A percentile compares a stretch with the other conserved stretches of the same genome.
Conservation (phyloP, 2,329 filamentous ascomycete genomes). For the Hymenoscyphus fructigenus region DNA sequence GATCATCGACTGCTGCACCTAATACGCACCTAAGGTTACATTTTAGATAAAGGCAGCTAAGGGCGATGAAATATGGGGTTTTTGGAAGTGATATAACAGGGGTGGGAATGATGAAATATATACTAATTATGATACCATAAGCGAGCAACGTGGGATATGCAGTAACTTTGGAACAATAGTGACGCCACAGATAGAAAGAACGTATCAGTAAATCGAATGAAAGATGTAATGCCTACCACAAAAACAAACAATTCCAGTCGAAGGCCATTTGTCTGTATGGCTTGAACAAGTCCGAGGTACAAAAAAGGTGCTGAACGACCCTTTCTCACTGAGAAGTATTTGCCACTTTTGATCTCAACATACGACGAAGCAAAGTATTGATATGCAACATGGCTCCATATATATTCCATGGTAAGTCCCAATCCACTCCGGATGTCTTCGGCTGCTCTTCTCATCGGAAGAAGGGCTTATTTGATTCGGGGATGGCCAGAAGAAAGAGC, state of each 20-base stretch:
- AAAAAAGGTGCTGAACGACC: too few relatives aligned
- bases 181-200: background rate
- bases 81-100: background rate
- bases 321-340: too few relatives aligned
- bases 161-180: background rate
- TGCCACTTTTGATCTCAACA: too few relatives aligned
- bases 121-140: slow-evolving; percentile 1
- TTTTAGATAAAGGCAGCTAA: background rate
- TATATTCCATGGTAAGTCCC: too few relatives aligned
- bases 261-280: too few relatives aligned
- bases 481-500: background rate
- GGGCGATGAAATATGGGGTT: background rate
- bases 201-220: background rate
- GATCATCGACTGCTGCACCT: background rate
- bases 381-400: too few relatives aligned
- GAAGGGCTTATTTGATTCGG: background rate
- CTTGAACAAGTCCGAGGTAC: too few relatives aligned
- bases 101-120: background rate
- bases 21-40: background rate
- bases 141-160: background rate
- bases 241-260: too few relatives aligned
- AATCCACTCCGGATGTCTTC: too few relatives aligned
- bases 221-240: background rate
- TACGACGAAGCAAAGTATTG: too few relatives aligned
- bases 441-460: too few relatives aligned